phyloP scores from a whole-genome alignment of 768 basidiomycete genomes.

The Suillus paluster region DNA sequence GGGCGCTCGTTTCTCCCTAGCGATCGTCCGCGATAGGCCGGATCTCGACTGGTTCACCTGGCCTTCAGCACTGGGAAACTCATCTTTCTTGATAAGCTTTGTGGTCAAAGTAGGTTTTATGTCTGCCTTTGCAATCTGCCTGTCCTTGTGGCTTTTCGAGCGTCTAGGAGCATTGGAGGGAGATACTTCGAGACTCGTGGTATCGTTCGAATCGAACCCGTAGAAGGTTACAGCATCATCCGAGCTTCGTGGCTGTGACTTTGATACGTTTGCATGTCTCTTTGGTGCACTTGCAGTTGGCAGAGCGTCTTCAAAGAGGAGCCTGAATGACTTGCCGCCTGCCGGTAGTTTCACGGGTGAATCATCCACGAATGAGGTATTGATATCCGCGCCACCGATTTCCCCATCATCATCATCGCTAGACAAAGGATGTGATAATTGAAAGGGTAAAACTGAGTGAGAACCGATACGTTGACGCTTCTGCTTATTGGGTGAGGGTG shows the following conservation, averaged over 20 bases:
- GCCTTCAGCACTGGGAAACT: background rate
- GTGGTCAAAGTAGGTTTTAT: background rate
- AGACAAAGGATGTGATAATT: constrained; percentile 34
- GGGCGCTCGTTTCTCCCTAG: background rate
- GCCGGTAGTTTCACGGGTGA: constrained; percentile 69
- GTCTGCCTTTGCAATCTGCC: background rate
- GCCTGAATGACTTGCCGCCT: constrained; percentile 64
- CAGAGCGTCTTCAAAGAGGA: constrained; percentile 65
- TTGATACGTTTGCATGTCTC: constrained; percentile 10
- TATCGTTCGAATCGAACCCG: constrained; percentile 7
- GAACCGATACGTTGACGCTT: constrained; percentile 65
- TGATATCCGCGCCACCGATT: constrained; percentile 28
- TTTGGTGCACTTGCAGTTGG: constrained; percentile 21
- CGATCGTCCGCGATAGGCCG: background rate
- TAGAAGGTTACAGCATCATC: constrained; percentile 1
- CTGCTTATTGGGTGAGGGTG: constrained; percentile 79
- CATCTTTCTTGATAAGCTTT: background rate
- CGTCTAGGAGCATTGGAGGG: constrained; percentile 3
- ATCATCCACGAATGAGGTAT: constrained; percentile 64
- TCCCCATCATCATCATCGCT: constrained; percentile 42
- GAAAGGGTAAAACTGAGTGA: constrained; percentile 43
- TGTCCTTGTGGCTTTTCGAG: background rate
- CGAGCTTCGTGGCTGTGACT: constrained; percentile 1
- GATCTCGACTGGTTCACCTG: background rate
- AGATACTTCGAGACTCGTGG: constrained; percentile 4